Evolutionary conservation across 2,329 filamentous ascomycete species (phyloP).

Genomic region (Decorospora gaudefroyi): DNA sequence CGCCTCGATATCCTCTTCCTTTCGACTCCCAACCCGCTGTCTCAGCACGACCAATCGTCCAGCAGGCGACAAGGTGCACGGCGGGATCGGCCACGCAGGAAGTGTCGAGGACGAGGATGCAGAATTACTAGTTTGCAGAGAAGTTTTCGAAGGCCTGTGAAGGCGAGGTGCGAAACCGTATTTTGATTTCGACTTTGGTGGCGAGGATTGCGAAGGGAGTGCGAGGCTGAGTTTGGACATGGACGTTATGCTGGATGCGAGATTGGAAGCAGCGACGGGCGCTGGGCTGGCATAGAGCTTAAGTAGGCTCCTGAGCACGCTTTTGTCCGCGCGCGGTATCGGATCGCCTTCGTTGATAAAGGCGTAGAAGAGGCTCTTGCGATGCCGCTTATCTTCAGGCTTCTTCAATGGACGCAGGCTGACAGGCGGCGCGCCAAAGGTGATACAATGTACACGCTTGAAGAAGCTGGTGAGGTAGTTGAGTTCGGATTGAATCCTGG

Average conservation of each 20-base stretch:
- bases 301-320: constrained; percentile 72
- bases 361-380: constrained; percentile 74
- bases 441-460: constrained; percentile 80
- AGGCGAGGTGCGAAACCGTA: constrained; percentile 12
- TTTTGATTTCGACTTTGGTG: constrained; percentile 23
- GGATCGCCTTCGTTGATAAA: constrained; percentile 89
- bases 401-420: constrained; percentile 70
- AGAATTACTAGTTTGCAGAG: constrained; percentile 30
- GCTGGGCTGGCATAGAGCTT: constrained; percentile 69
- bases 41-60: constrained; percentile 69
- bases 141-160: constrained; percentile 29
- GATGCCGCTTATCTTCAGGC: constrained; percentile 51
- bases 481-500: constrained; percentile 67
- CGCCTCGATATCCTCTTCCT: constrained; percentile 64
- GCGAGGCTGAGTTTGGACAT: constrained; percentile 36
- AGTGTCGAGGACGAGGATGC: constrained; percentile 39
- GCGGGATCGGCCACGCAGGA: constrained; percentile 67
- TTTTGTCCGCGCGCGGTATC: constrained; percentile 74
- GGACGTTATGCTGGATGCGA: constrained; percentile 23
- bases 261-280: constrained; percentile 45
- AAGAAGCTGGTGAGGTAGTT: constrained; percentile 70
- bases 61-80: constrained; percentile 69
- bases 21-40: constrained; percentile 46
- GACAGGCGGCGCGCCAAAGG: constrained; percentile 81
- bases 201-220: constrained; percentile 5